Evolutionary conservation across 768 basidiomycete species (phyloP), one percentile per base, ranked within the genome.

Genomic region (Suillus cothurnatus): DNA sequence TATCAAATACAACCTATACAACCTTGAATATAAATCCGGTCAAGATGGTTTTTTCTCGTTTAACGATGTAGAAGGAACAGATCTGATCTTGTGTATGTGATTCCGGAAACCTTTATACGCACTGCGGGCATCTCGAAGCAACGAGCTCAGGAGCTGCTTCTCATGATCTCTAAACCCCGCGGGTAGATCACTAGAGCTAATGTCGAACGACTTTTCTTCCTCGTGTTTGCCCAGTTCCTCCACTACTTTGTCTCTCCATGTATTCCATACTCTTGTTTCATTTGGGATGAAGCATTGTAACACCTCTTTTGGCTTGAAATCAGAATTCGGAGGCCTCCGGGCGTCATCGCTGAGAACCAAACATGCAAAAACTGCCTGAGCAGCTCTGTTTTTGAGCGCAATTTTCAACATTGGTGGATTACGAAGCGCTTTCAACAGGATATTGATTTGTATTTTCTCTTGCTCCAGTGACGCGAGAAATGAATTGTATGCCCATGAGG

Each of bases 401-500:
- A 68, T 76, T 62, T 69, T 76, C 6, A 26, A 63, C 65, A 71
- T 61, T 19, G 9, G 31, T 0, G 70, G 73, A 14, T 32, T 45
- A 1, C 64, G 66, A 1, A 74, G 65, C 26, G 61, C 61, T 23
- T 66, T 50, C 58, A 68, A 59, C 28, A 74, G 61, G 28, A 75
- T 56, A 1, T 67, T 45, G 12, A 58, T 66, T 47, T 75, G 74
- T 21, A 76, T 72, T n/a, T 63, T 75, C 55, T 73, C 71, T 56
- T 71, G 73, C 61, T 84, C 81, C 73, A 84, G 67, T 1, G 73
- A 75, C 15, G 77, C 74, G 31, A 79, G 70, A 49, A 72, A 79
- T 1, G 75, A 72, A 45, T 80, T 79, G 56, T 80, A 78, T 3
- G 31, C 66, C 78, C 78, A 79, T 0, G 78, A 80, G 8, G 76